phyloP scores from a whole-genome alignment of 768 basidiomycete genomes.

The Agrocybe pediades region DNA sequence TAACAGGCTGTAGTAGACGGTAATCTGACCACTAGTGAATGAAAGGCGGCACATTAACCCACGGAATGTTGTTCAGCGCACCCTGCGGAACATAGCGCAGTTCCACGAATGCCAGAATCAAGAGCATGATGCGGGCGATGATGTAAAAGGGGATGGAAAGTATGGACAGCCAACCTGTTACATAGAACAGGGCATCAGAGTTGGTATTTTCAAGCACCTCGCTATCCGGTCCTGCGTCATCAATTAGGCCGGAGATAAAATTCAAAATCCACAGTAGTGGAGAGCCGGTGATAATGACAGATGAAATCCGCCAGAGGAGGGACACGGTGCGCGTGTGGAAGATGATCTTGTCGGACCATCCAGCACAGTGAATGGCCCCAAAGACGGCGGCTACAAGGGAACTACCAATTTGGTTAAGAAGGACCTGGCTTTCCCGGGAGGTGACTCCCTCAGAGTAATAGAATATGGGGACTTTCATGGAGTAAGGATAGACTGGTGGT shows the following conservation, averaged over 20 bases:
- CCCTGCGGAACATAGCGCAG: neutral
- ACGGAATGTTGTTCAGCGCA: too few species aligned
- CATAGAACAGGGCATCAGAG: neutral
- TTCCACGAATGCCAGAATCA: neutral
- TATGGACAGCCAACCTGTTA: neutral
- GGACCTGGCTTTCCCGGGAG: too few species aligned
- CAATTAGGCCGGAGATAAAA: neutral
- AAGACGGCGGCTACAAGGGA: conserved; percentile 1
- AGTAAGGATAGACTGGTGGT: too few species aligned
- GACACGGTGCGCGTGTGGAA: neutral
- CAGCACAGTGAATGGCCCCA: conserved; percentile 7
- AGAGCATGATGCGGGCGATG: neutral
- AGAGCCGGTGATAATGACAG: neutral
- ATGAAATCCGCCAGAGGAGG: conserved; percentile 4
- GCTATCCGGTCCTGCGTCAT: neutral
- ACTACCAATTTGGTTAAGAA: too few species aligned
- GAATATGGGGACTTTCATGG: too few species aligned
- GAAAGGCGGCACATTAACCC: too few species aligned
- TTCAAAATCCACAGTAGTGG: neutral
- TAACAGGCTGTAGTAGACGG: too few species aligned
- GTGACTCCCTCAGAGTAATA: too few species aligned
- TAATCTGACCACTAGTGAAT: too few species aligned
- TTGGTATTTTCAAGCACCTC: neutral
- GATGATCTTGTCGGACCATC: neutral
- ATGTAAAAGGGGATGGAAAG: neutral